A percentile compares a stretch with the other conserved stretches of the same genome.
Conservation (phyloP, 2,329 filamentous ascomycete species). For the Phialocephala sp. region DNA sequence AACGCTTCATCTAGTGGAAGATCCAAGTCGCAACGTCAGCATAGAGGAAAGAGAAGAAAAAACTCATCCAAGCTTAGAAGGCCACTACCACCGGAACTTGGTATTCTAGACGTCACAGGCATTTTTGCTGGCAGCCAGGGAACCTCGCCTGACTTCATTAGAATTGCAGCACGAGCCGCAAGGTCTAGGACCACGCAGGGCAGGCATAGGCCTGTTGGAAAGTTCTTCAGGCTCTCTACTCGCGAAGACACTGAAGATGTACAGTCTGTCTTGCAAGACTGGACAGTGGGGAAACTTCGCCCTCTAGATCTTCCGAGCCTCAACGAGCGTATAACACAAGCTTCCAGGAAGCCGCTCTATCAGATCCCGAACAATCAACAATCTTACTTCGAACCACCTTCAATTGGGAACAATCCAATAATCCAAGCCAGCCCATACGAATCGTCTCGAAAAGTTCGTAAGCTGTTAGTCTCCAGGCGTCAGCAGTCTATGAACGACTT, state of each 20-base stretch:
- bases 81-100: conserved; percentile 52
- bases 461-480: conserved; percentile 31
- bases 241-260: conserved; percentile 66
- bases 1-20: conserved; percentile 3
- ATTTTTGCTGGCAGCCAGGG: conserved; percentile 29
- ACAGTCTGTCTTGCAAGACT: conserved; percentile 56
- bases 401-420: background rate
- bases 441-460: conserved; percentile 17
- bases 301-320: background rate
- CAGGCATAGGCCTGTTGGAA: conserved; percentile 59
- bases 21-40: background rate
- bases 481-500: conserved; percentile 42
- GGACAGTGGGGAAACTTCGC: conserved; percentile 50
- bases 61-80: background rate
- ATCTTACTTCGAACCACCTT: conserved; percentile 21
- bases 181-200: conserved; percentile 55
- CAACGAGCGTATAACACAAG: background rate
- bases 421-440: background rate
- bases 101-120: conserved; percentile 64
- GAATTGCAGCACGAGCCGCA: conserved; percentile 64
- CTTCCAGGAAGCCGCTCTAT: conserved; percentile 24
- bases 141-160: conserved; percentile 60
- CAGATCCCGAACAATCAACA: conserved; percentile 35
- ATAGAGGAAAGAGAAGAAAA: background rate
- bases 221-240: conserved; percentile 65